Base-by-base conservation (phyloP, 352 stramenopile species). In the Globisporangium parvum region DNA sequence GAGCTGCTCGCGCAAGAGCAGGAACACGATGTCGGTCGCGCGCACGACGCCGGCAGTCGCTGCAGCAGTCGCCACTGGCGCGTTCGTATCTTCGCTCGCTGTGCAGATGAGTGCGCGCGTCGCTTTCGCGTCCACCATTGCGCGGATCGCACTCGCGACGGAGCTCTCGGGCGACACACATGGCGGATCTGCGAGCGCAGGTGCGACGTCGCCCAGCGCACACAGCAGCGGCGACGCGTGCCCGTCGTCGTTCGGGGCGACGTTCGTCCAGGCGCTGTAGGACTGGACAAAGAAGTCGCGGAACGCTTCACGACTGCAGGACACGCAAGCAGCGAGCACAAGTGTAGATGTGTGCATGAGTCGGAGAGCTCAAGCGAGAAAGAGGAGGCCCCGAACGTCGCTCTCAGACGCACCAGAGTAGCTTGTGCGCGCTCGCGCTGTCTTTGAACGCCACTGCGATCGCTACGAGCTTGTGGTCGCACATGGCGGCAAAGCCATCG, bases 1-100 rank as follows among this genome's bases (percentile, higher is more conserved):
- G 41, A 83, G 74, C 42, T 88, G 75, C 44, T 79, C 68, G 23
- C 66, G 67, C 39, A 88, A 60, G 18, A 88, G 65, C 47, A 89
- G 48, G 21, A 70, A 33, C 2, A 90, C 46, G 1, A 90, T 60
- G 40, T 87, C 77, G 5, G 66, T 70, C 28, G 77, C 73, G 3
- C 77, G 77, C 6, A 90, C 53, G 15, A 69, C 65, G 0, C 77
- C 75, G 3, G 76, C 57, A 6, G 24, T 39, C 28, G 39, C 56
- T 48, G 33, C 24, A 57, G 47, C 41, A 71, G 6, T n/a, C 14
- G n/a, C 59, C 39, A 20, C 39, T 45, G 11, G 39, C 6, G 23
- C 45, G 45, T 21, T 51, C 14, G 24, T 5, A 15, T 33, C 26
- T 17, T 39, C 15, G 14, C 5, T 12, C 14, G 31, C 28, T 11